Percentiles rank a stretch among this genome's conserved stretches.
Evolutionary conservation across 2,329 filamentous ascomycete species (phyloP).

Genomic region (Botrytis porri): DNA sequence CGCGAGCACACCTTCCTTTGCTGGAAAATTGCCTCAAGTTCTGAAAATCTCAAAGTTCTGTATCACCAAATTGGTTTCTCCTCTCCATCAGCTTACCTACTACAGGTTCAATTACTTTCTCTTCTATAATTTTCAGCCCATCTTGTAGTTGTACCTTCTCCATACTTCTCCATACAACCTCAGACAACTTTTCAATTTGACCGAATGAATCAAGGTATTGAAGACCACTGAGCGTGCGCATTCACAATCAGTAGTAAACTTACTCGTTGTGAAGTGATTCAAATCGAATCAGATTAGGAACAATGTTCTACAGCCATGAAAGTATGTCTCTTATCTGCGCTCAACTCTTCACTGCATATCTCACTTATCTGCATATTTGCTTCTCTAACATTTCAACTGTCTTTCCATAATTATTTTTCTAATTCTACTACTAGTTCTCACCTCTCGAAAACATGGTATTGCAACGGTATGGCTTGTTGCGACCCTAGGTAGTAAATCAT

Average conservation of each 20-base stretch:
- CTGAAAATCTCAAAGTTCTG: background rate
- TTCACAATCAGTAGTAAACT: background rate
- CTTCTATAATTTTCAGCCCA: background rate
- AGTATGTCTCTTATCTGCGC: conserved; percentile 52
- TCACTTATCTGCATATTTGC: background rate
- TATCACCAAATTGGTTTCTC: background rate
- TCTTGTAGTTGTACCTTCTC: background rate
- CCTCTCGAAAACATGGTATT: conserved; percentile 82
- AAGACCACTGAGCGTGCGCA: background rate
- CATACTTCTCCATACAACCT: background rate
- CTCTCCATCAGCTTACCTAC: background rate
- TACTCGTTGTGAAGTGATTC: background rate
- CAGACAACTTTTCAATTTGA: background rate
- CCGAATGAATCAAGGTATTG: background rate
- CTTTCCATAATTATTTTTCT: background rate
- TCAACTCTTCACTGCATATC: background rate
- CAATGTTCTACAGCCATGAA: conserved; percentile 95
- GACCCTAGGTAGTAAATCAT: conserved; percentile 73
- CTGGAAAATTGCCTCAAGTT: background rate
- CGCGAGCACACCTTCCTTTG: background rate
- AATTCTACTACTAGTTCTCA: conserved; percentile 58
- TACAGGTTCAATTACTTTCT: background rate
- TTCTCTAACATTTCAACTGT: background rate
- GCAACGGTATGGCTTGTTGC: conserved; percentile 95
- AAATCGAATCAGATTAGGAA: background rate